Evolutionary conservation across 2,329 filamentous ascomycete genomes (phyloP), one percentile per base, ranked within the genome.

Genomic region (Aureobasidium sp.): DNA sequence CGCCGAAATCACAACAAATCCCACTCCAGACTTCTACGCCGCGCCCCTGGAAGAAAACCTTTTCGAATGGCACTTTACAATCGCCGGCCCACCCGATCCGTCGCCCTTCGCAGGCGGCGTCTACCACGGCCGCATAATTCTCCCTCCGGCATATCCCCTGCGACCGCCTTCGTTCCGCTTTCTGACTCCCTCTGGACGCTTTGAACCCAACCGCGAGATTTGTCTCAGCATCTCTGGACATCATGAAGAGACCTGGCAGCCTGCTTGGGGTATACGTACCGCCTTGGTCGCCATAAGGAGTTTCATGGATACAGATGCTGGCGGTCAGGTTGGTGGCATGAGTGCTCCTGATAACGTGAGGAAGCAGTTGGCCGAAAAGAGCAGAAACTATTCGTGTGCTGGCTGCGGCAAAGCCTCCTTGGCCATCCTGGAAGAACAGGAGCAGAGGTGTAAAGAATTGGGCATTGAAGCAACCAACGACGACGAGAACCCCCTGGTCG

Each of bases 231-330:
- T 97, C 70, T 90, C 86, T 58, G 93, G 92, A 2, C 93, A 97
- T 75, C 94, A 99, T 76, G 94, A 97, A 74, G 94, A 97, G 78
- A 96, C 90, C 17, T 99, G 94, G 94, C 93, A 97, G 81, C 94
- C 94, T 0, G 94, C 94, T 0, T 99, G 94, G 94, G 94, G 94
- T 0, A 88, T 99, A 11, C 83, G 94, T 64, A 97, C 94, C 4
- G 93, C 94, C 17, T 78, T 99, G 62, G 80, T 85, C 5, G 86
- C 85, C 6, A 84, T 97, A 53, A 79, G 94, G 61, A 88, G 85
- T 68, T 97, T 97, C 75, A 97, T 99, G 91, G 91, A 95, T 73
- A 92, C 88, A 3, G 90, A 93, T 68, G 86, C 89, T 9, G 85
- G 84, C 68, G 94, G 94, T 0, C 94, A 97, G 78, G 79, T 99